A percentile compares a stretch with the other conserved stretches of the same genome.
Evolutionary conservation across 257 asterid species (phyloP).

Genomic region (Knoxia roxburghii): DNA sequence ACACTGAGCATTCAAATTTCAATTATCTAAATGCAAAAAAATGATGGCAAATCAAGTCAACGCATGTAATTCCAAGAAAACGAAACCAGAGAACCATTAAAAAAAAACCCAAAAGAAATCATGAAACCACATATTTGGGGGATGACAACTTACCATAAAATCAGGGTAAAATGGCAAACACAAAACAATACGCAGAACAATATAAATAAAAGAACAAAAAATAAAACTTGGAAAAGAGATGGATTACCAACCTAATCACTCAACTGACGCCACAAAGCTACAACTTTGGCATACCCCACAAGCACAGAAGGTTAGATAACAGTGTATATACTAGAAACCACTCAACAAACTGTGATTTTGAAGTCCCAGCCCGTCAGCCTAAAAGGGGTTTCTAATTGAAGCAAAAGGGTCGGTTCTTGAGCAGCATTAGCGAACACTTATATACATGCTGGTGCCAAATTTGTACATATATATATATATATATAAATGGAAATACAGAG

Average conservation of each 20-base stretch:
- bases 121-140: not conserved
- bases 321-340: no score
- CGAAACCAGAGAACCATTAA: not conserved
- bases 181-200: no score
- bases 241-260: not conserved
- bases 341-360: not conserved
- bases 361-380: no score
- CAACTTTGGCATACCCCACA: not conserved
- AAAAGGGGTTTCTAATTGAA: not conserved
- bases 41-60: not conserved
- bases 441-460: no score
- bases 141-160: constrained; percentile 1
- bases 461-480: no score
- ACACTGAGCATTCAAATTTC: not conserved
- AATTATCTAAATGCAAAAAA: not conserved
- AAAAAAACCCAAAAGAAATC: not conserved
- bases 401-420: not conserved
- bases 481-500: not conserved
- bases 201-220: no score
- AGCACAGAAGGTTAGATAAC: not conserved
- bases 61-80: not conserved
- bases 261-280: not conserved
- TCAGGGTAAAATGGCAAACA: no score
- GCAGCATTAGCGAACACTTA: not conserved
- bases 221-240: not conserved